Conservation (phyloP, 148 eudicot genomes). For the Rhododendron griersonianum region DNA sequence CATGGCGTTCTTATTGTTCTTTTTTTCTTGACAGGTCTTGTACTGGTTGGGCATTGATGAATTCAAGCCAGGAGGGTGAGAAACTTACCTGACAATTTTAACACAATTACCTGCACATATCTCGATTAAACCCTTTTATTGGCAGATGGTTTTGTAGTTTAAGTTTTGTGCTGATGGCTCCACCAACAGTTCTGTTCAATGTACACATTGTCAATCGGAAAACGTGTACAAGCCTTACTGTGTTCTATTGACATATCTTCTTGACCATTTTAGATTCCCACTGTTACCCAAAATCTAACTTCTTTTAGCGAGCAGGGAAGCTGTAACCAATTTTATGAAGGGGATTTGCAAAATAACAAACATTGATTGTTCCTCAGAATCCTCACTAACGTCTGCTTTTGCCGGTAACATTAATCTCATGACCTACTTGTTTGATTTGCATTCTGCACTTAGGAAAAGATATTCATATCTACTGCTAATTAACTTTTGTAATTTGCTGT, state of each 20-base stretch:
- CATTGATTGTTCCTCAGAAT: constrained; percentile 17
- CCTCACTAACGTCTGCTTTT: constrained; percentile 16
- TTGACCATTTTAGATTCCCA: not conserved
- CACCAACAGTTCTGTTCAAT: not conserved
- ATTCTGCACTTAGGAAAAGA: not conserved
- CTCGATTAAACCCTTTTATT: no score
- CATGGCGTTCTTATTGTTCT: not conserved
- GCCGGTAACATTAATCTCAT: constrained; percentile 26
- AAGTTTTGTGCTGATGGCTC: no score
- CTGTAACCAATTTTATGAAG: constrained; percentile 24
- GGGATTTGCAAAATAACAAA: constrained; percentile 19
- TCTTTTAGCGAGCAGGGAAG: constrained; percentile 20
- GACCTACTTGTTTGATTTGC: not conserved
- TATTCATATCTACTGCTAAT: no score
- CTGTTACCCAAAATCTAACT: not conserved
- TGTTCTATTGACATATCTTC: not conserved
- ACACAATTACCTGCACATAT: not conserved
- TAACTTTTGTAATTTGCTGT: not conserved
- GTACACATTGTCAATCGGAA: not conserved
- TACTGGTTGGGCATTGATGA: constrained; percentile 38
- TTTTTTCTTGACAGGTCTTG: constrained; percentile 24
- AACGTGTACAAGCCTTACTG: not conserved
- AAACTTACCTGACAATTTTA: not conserved
- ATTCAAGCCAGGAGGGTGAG: constrained; percentile 47
- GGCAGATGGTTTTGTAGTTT: no score